Percentiles rank a stretch among this genome's conserved stretches.
These are phyloP conservation scores for Rosa rugosa DNA, from an alignment of 306 rosid species.

Conservation along the genomic window DNA sequence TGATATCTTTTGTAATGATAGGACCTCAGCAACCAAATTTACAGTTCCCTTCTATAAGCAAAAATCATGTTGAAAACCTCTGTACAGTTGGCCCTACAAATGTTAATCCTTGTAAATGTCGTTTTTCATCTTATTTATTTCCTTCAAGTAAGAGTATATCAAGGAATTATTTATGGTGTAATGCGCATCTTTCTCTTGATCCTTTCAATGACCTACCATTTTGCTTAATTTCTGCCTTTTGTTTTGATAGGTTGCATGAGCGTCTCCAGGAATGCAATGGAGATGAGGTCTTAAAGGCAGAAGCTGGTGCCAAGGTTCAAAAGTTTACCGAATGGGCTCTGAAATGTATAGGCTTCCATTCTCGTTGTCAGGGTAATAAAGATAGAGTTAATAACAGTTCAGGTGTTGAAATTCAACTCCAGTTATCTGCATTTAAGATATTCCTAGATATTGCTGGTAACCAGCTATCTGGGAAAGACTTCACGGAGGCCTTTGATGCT, in stretches of 20 bases:
- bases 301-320: constrained; percentile 82
- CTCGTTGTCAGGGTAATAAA: constrained; percentile 55
- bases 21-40: neutral
- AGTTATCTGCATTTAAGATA: constrained; percentile 74
- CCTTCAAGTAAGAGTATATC: neutral
- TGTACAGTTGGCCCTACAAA: neutral
- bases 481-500: constrained; percentile 91
- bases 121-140: neutral
- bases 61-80: neutral
- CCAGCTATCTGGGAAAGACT: constrained; percentile 85
- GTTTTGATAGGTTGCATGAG: constrained; percentile 66
- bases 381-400: constrained; percentile 55
- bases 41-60: neutral
- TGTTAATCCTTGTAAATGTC: neutral
- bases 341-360: constrained; percentile 83
- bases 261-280: constrained; percentile 93
- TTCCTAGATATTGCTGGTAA: constrained; percentile 87
- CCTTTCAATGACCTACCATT: constrained; percentile 8
- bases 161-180: neutral
- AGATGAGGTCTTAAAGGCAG: constrained; percentile 82
- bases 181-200: neutral
- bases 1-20: neutral
- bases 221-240: constrained; percentile 12
- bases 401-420: constrained; percentile 70
- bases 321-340: constrained; percentile 92